Evolutionary conservation across 2,329 filamentous ascomycete species (phyloP), one percentile per base, ranked within the genome.

Genomic region (Dactylellina sp.): DNA sequence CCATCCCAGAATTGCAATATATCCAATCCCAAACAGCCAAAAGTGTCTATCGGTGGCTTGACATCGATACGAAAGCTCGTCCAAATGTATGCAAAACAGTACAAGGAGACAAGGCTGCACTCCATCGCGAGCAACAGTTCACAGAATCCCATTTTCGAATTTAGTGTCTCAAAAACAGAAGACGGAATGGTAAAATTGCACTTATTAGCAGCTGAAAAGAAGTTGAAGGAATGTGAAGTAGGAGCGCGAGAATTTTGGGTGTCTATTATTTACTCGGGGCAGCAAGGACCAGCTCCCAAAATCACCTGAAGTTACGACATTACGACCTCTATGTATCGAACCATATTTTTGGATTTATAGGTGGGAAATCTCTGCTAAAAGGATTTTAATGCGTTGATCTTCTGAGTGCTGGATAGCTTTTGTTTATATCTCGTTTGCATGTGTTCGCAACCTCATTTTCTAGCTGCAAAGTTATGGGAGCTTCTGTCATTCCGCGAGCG

Each of bases 41-140:
- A 74, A 52, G 44, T 62, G 24, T 74, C 70, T 1, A 1, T 74
- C 0, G 53, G 50, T 2, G 9, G 18, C 4, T 6, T 16, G 1
- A 74, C 70, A 4, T 2, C 55, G n/a, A 57, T 74, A 2, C 35
- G 70, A 11, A 74, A 66, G 18, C 11, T 74, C 2, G 46, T 39
- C 1, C 39, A 46, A 2, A 7, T 66, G 28, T 74, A 74, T 18
- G 55, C 55, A 12, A 60, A 44, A 16, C 37, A 63, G 6, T 66
- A 28, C 24, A 61, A 62, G 9, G 46, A 65, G n/a, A 6, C 1
- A 40, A 6, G 11, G 4, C 46, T 72, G 24, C 14, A 53, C n/a
- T 32, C 42, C 1, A 20, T 40, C 14, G 50, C 25, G 9, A 28
- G 25, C 25, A 65, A 55, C 28, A 7, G 22, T 20, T 20, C 9